A percentile compares a stretch with the other conserved stretches of the same genome.
phyloP scores from a whole-genome alignment of 805 yeast species.

The Metschnikowia colocasiae region DNA sequence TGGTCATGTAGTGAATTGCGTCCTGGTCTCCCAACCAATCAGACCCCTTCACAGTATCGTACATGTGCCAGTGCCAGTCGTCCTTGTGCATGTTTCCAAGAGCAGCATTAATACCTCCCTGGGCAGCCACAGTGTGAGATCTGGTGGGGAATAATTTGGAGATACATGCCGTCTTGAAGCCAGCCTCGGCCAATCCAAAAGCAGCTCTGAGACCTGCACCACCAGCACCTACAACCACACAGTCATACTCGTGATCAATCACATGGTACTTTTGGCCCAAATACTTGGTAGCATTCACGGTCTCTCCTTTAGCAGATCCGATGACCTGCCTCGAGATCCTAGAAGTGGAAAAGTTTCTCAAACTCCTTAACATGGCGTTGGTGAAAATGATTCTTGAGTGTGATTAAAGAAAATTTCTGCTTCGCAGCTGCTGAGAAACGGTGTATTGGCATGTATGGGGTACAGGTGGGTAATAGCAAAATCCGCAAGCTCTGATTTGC shows the following conservation, averaged over 20 bases:
- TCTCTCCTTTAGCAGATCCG: constrained; percentile 37
- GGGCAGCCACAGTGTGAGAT: constrained; percentile 98
- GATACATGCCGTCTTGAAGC: constrained; percentile 95
- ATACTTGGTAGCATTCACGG: constrained; percentile 41
- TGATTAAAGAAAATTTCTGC: constrained; percentile 1
- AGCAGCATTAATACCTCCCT: constrained; percentile 99
- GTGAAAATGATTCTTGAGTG: constrained; percentile 5
- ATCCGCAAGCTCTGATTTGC: constrained; percentile 21
- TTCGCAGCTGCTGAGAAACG: constrained; percentile 6
- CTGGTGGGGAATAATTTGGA: constrained; percentile 97
- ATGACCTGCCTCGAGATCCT: constrained; percentile 31
- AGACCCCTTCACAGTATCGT: constrained; percentile 98
- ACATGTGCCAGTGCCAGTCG: constrained; percentile 99
- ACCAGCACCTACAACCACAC: constrained; percentile 98
- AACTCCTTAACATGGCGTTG: constrained; percentile 17
- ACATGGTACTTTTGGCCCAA: constrained; percentile 73
- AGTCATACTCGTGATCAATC: constrained; percentile 96
- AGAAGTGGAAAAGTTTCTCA: constrained; percentile 30
- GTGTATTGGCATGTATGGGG: constrained; percentile 14
- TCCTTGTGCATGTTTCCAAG: constrained; percentile 97
- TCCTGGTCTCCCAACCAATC: constrained; percentile 99
- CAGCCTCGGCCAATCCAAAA: constrained; percentile 94
- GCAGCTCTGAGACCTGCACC: constrained; percentile 99
- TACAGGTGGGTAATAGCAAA: constrained; percentile 16
- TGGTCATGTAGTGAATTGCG: constrained; percentile 98